Evolutionary conservation across 495 filamentous ascomycete species (phyloP).

Genomic region (Podospora sp.): DNA sequence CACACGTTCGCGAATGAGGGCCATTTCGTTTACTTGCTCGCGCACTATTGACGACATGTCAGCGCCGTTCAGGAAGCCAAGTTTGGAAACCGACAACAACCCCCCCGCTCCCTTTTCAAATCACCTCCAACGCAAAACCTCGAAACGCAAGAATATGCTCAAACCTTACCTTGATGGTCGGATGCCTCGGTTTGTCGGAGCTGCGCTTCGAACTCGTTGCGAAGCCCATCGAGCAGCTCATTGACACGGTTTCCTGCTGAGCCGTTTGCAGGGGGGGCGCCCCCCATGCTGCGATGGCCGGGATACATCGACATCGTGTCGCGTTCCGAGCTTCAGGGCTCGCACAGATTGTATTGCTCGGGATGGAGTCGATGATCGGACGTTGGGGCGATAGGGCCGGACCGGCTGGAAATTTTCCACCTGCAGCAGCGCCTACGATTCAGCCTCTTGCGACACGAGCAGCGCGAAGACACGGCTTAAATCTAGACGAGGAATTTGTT

Average conservation of each 20-base stretch:
- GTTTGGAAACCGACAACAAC: background rate
- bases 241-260: slow-evolving; percentile 67
- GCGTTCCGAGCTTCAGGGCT: background rate
- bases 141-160: background rate
- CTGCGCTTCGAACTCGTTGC: slow-evolving; percentile 86
- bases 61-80: background rate
- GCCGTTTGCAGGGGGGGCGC: slow-evolving; percentile 53
- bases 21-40: slow-evolving; percentile 84
- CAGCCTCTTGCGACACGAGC: slow-evolving; percentile 1
- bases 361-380: slow-evolving; percentile 4
- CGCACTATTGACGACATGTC: slow-evolving; percentile 3
- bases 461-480: background rate
- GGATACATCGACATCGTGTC: slow-evolving; percentile 79
- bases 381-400: background rate
- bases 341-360: background rate
- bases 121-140: background rate
- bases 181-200: slow-evolving; percentile 73
- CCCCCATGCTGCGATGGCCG: slow-evolving; percentile 81
- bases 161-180: slow-evolving; percentile 85
- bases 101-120: background rate
- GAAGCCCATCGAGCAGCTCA: slow-evolving; percentile 88
- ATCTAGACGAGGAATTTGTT: background rate
- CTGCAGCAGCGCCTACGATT: background rate
- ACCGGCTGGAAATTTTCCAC: slow-evolving; percentile 3
- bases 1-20: slow-evolving; percentile 87